These are phyloP conservation scores for Kuraishia piskuri DNA, from an alignment of 805 yeast genomes.

Conservation along the genomic window DNA sequence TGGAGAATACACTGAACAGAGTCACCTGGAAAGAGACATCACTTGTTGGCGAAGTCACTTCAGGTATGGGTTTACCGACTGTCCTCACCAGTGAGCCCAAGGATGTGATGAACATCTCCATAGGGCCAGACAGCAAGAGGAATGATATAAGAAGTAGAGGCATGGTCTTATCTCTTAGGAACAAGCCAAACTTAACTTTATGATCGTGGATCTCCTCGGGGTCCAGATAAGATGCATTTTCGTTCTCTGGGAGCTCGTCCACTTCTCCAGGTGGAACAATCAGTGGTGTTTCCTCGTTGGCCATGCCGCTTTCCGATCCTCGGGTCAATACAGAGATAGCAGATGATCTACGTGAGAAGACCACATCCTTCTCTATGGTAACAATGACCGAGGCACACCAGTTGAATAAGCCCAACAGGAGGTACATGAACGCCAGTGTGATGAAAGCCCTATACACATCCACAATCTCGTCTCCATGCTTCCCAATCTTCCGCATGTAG, in stretches of 20 bases:
- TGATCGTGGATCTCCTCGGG: constrained; percentile 14
- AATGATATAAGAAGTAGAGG: constrained; percentile 58
- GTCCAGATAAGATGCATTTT: constrained; percentile 10
- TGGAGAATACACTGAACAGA: constrained; percentile 54
- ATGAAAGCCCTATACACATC: constrained; percentile 45
- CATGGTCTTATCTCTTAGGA: constrained; percentile 47
- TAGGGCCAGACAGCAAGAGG: constrained; percentile 68
- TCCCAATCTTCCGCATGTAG: constrained; percentile 23
- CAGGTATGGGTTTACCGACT: constrained; percentile 16
- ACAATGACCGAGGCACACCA: constrained; percentile 61
- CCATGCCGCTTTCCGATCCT: constrained; percentile 1
- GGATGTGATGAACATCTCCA: constrained; percentile 78
- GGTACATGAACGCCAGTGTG: constrained; percentile 43
- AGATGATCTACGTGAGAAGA: constrained; percentile 21
- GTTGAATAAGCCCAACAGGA: constrained; percentile 47
- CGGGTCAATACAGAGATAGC: constrained; percentile 1
- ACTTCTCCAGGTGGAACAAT: constrained; percentile 5
- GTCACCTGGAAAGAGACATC: constrained; percentile 43
- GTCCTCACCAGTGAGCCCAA: constrained; percentile 60
- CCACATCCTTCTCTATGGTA: constrained; percentile 42
- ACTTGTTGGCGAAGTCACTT: neutral
- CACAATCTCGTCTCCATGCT: constrained; percentile 18
- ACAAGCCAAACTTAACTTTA: constrained; percentile 16
- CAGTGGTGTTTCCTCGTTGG: constrained; percentile 20
- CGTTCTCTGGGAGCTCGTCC: constrained; percentile 11